phyloP scores from a whole-genome alignment of 805 yeast genomes.

The Yamadazyma nakazawae region DNA sequence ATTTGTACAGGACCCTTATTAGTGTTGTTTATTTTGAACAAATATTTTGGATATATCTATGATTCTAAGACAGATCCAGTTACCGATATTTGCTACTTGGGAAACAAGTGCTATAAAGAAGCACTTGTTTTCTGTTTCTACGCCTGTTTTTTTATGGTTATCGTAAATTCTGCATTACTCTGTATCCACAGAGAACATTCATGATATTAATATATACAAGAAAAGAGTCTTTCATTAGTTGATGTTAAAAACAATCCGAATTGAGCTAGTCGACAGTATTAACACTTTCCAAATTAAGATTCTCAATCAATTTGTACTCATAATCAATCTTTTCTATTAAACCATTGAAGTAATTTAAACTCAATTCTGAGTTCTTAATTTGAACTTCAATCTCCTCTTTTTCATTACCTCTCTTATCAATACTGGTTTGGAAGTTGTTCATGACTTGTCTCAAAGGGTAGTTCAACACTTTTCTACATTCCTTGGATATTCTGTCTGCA shows the following conservation, averaged over 20 bases:
- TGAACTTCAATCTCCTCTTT: constrained; percentile 53
- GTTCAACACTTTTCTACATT: constrained; percentile 75
- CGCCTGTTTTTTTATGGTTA: constrained; percentile 25
- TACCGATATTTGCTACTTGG: constrained; percentile 36
- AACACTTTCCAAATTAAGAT: constrained; percentile 43
- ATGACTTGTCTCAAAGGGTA: constrained; percentile 82
- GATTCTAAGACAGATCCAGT: constrained; percentile 42
- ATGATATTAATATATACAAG: neutral
- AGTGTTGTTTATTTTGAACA: constrained; percentile 51
- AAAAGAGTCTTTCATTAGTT: neutral
- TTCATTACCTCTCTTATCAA: constrained; percentile 58
- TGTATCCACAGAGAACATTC: constrained; percentile 19
- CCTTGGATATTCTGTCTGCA: constrained; percentile 74
- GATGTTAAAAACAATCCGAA: neutral
- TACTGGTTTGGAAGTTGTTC: constrained; percentile 58
- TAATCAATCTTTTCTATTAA: constrained; percentile 43
- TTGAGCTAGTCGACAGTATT: constrained; percentile 35
- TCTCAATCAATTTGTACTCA: constrained; percentile 40
- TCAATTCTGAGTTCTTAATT: constrained; percentile 53
- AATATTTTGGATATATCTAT: constrained; percentile 53
- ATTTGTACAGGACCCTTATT: constrained; percentile 67
- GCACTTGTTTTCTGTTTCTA: constrained; percentile 33
- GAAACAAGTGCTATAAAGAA: constrained; percentile 35
- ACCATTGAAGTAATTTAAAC: constrained; percentile 52
- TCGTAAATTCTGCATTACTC: constrained; percentile 23